These are phyloP conservation scores for Kwoniella shivajii DNA, from an alignment of 1,284 basidiomycete genomes.

Conservation along the genomic window DNA sequence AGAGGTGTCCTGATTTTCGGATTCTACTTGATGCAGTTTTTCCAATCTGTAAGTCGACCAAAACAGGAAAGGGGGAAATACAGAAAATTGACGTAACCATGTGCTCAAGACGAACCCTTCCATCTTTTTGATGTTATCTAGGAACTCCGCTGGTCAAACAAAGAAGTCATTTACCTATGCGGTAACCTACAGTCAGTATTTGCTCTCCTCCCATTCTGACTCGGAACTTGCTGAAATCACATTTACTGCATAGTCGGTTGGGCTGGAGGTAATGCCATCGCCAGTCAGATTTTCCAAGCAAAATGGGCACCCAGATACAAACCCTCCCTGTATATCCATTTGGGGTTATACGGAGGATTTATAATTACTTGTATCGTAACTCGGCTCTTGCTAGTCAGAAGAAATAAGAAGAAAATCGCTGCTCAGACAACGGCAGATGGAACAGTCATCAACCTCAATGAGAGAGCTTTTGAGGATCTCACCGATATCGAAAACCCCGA, in stretches of 20 bases:
- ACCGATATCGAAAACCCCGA: conserved; percentile 39
- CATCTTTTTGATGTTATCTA: conserved; percentile 27
- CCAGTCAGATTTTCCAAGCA: conserved; percentile 36
- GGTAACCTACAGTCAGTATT: conserved; percentile 16
- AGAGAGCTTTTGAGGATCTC: conserved; percentile 25
- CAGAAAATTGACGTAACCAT: too few relatives aligned
- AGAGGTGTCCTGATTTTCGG: conserved; percentile 30
- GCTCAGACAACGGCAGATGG: conserved; percentile 8
- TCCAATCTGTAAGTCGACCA: conserved; percentile 24
- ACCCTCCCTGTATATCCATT: conserved; percentile 40
- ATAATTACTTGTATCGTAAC: conserved; percentile 23
- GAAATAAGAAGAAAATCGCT: conserved; percentile 29
- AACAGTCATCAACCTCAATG: conserved; percentile 5
- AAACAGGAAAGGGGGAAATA: too few relatives aligned
- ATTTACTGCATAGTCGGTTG: conserved; percentile 15
- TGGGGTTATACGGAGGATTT: conserved; percentile 28
- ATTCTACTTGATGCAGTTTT: conserved; percentile 35
- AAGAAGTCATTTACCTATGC: conserved; percentile 40
- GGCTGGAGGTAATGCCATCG: conserved; percentile 38
- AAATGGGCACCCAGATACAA: conserved; percentile 39
- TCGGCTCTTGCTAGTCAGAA: conserved; percentile 21
- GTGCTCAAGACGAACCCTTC: conserved; percentile 27
- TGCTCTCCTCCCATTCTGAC: not conserved
- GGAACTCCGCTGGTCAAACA: conserved; percentile 38
- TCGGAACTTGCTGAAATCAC: not conserved